Base-by-base conservation (phyloP, 768 basidiomycete genomes). In the Suillus spraguei region DNA sequence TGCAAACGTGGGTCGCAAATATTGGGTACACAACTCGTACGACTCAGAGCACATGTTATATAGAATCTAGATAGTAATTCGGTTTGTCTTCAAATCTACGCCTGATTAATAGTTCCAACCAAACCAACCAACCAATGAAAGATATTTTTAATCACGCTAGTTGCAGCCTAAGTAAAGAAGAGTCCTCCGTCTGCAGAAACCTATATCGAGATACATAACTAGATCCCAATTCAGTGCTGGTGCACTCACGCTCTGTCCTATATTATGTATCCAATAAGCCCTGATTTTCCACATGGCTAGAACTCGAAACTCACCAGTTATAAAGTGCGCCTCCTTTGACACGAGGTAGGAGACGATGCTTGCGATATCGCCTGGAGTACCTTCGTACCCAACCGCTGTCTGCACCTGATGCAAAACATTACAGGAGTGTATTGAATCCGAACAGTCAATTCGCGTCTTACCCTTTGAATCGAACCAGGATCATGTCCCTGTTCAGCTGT, bases 291-390 rank as follows among this genome's bases (percentile, higher is more conserved):
- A 33, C 50, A 17, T n/a, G 28, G 17, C 8, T 52, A 16, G 22
- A 32, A 36, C 22, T 33, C 54, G n/a, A 14, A 20, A 39, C 69
- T 64, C 59, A 71, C 73, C 77, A 4, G 71, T 72, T 33, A 76
- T 70, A 35, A 70, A 72, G 53, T 65, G 63, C 2, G 70, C 68
- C 52, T 70, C 73, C 65, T 70, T 72, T 20, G 75, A 72, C 24
- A 69, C 72, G 14, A 79, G 65, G 56, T 69, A 77, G 16, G 74
- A 74, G 24, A 76, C 71, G 4, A 72, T 36, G n/a, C 67, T 69
- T 8, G 68, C 71, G 16, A 75, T 67, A 24, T 73, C 69, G 24
- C 68, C 65, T 2, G 67, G 36, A 22, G 61, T 65, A 20, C 65
- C 66, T 11, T 64, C 50, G 54, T 66, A 64, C 24, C 69, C 56